A percentile compares a stretch with the other conserved stretches of the same genome.
Conservation (phyloP, 352 stramenopile species). For the Poterioochromonas sp. region DNA sequence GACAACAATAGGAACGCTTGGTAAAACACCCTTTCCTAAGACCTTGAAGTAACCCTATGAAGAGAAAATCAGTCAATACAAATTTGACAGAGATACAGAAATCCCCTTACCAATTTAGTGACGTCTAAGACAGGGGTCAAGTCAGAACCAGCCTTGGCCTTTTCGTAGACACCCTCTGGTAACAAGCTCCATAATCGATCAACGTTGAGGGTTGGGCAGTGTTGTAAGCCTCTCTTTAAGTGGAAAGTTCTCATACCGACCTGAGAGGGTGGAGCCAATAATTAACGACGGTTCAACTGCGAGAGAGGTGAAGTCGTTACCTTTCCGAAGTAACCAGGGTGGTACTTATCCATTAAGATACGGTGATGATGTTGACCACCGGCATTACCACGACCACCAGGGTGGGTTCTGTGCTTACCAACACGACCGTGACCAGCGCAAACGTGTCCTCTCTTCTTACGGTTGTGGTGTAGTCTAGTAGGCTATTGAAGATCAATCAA, state of each 20-base stretch:
- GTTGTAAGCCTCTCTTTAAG: conserved; percentile 84
- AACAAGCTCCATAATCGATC: conserved; percentile 98
- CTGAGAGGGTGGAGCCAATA: conserved; percentile 17
- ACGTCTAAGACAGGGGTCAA: conserved; percentile 98
- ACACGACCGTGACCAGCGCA: conserved; percentile 97
- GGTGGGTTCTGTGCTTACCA: conserved; percentile 99
- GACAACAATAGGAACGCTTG: conserved; percentile 92
- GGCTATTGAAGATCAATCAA: conserved; percentile 41
- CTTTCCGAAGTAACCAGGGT: conserved; percentile 99
- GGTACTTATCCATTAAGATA: conserved; percentile 99
- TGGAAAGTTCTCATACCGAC: conserved; percentile 99
- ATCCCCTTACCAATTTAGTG: conserved; percentile 62
- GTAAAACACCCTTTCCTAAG: conserved; percentile 95
- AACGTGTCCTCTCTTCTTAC: conserved; percentile 99
- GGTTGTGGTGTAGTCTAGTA: conserved; percentile 83
- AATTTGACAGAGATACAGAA: not conserved
- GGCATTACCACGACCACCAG: conserved; percentile 99
- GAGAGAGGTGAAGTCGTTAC: conserved; percentile 25
- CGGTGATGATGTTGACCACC: conserved; percentile 99
- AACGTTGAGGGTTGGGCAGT: conserved; percentile 96
- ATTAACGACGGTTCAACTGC: not conserved
- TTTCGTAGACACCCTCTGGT: conserved; percentile 91
- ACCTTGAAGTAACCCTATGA: conserved; percentile 98
- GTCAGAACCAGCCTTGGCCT: conserved; percentile 76
- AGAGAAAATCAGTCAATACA: not conserved